These are phyloP conservation scores for Penicillium sp. DNA, from an alignment of 2,329 filamentous ascomycete genomes.

Conservation along the genomic window DNA sequence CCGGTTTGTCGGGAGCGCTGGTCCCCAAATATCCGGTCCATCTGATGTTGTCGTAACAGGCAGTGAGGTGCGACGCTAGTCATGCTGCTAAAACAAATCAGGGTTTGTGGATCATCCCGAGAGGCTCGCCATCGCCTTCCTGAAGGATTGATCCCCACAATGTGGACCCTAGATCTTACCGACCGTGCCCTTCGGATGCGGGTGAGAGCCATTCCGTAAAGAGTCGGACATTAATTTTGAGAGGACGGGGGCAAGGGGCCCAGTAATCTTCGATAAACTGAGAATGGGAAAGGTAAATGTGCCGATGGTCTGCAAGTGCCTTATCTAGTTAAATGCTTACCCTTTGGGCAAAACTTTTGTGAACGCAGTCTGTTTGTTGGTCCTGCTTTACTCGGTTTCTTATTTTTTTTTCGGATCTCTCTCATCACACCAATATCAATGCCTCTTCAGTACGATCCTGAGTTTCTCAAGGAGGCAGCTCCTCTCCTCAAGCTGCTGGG, in stretches of 20 bases:
- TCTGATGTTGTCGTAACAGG: background rate
- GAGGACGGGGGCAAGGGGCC: background rate
- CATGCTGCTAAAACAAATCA: background rate
- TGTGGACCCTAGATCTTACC: slow-evolving; percentile 1
- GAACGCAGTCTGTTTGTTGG: background rate
- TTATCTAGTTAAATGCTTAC: background rate
- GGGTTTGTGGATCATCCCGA: background rate
- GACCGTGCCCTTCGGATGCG: slow-evolving; percentile 3
- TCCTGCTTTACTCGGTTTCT: background rate
- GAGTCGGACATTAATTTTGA: background rate
- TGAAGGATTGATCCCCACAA: slow-evolving; percentile 4
- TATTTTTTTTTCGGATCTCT: background rate
- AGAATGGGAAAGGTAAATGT: background rate
- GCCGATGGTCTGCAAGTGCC: background rate
- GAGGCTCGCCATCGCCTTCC: slow-evolving; percentile 11
- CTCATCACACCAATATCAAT: slow-evolving; percentile 5
- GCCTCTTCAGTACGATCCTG: slow-evolving; percentile 19
- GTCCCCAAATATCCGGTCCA: background rate
- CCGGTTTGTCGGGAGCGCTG: background rate
- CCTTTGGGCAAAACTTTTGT: background rate
- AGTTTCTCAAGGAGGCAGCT: slow-evolving; percentile 14
- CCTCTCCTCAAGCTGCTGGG: slow-evolving; percentile 11
- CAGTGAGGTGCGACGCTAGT: slow-evolving; percentile 2
- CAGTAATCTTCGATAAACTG: background rate
- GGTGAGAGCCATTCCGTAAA: slow-evolving; percentile 1